phyloP scores from a whole-genome alignment of 441 rosid species.

The Gossypium schwendimanii region DNA sequence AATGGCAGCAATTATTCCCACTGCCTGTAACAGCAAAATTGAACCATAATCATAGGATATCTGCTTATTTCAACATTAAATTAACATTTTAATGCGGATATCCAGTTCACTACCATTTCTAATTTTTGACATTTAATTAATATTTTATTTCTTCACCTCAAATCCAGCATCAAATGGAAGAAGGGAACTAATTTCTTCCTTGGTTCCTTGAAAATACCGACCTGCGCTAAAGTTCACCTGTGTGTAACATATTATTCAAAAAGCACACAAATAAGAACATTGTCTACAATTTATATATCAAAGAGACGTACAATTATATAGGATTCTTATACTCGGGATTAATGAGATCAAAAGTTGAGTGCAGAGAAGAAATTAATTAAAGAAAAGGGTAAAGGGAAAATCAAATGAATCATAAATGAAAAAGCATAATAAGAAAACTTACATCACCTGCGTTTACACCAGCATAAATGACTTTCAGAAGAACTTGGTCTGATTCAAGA shows the following conservation, averaged over 20 bases:
- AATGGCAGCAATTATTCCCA: conserved; percentile 80
- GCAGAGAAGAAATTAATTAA: not conserved
- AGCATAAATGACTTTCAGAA: conserved; percentile 76
- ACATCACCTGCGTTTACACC: conserved; percentile 99
- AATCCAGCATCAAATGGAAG: conserved; percentile 77
- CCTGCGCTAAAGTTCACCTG: conserved; percentile 99
- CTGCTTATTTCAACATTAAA: conserved; percentile 11
- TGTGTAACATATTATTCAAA: not conserved
- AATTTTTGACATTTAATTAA: not conserved
- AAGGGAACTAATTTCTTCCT: conserved; percentile 30
- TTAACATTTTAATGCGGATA: not conserved
- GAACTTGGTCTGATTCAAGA: conserved; percentile 61
- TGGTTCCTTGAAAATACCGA: conserved; percentile 54
- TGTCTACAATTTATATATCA: not conserved
- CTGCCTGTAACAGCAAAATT: conserved; percentile 50
- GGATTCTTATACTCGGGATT: not conserved
- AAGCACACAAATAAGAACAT: not conserved
- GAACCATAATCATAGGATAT: conserved; percentile 5
- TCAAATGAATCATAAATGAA: not conserved
- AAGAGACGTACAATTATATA: not conserved
- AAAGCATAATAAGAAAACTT: conserved; percentile 36
- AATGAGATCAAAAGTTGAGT: not conserved
- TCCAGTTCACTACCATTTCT: not conserved
- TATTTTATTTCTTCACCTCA: conserved; percentile 44
- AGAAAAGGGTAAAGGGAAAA: not conserved